These are phyloP conservation scores for Quercus bicolor DNA, from an alignment of 306 rosid species.

Conservation along the genomic window DNA sequence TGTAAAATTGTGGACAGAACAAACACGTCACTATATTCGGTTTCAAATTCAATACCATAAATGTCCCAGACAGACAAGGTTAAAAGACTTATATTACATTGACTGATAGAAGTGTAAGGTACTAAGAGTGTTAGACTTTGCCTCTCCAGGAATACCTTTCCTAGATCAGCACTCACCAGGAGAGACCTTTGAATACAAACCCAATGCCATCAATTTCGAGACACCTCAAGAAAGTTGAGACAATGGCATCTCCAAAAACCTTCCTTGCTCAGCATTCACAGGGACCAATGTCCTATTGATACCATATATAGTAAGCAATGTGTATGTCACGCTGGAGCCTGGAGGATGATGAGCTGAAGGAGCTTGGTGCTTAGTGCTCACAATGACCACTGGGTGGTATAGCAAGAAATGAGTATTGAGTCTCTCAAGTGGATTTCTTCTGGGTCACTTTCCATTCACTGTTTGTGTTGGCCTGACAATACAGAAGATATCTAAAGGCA, in stretches of 20 bases:
- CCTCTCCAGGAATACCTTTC: background rate
- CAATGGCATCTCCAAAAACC: background rate
- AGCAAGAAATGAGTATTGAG: constrained; percentile 65
- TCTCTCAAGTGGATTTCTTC: constrained; percentile 71
- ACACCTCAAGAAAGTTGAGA: background rate
- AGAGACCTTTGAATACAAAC: background rate
- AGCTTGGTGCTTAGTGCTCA: constrained; percentile 51
- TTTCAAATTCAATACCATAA: background rate
- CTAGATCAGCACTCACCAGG: background rate
- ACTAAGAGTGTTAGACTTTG: background rate
- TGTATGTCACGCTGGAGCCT: constrained; percentile 66
- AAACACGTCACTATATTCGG: background rate
- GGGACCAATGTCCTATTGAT: background rate
- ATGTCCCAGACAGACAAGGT: background rate
- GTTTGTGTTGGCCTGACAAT: constrained; percentile 94
- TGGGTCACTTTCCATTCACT: constrained; percentile 79
- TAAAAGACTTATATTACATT: background rate
- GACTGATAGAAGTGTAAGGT: background rate
- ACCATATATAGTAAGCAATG: background rate
- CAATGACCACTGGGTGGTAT: constrained; percentile 73
- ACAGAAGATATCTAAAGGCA: constrained; percentile 66
- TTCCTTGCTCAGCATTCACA: background rate
- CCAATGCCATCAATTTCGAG: background rate
- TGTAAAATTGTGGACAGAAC: background rate
- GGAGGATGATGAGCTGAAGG: constrained; percentile 65